A percentile compares a stretch with the other conserved stretches of the same genome.
These are phyloP conservation scores for Suillus tomentosus DNA, from an alignment of 768 basidiomycete species.

Conservation along the genomic window DNA sequence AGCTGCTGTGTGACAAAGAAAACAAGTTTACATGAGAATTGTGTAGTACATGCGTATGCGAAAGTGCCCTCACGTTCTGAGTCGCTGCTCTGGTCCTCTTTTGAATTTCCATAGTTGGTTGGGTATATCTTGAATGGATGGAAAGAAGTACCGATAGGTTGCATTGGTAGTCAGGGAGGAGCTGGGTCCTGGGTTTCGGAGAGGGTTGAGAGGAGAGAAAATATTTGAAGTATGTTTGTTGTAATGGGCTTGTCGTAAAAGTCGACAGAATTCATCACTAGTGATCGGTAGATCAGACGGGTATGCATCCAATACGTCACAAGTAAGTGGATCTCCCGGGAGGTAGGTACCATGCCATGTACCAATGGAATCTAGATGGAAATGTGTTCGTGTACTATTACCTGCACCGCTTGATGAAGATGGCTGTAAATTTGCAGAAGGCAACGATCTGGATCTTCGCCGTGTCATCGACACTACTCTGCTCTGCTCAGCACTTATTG, in stretches of 20 bases:
- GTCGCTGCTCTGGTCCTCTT: slow-evolving; percentile 16
- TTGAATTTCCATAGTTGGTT: slow-evolving; percentile 21
- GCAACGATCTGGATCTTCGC: slow-evolving; percentile 5
- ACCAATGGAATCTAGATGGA: background rate
- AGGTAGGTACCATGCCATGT: slow-evolving; percentile 1
- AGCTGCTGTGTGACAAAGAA: slow-evolving; percentile 19
- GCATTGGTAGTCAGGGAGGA: slow-evolving; percentile 21
- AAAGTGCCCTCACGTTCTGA: slow-evolving; percentile 29
- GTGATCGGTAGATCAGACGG: slow-evolving; percentile 13
- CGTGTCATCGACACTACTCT: slow-evolving; percentile 23
- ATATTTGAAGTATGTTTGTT: slow-evolving; percentile 32
- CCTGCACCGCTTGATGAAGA: background rate
- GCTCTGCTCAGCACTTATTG: slow-evolving; percentile 35
- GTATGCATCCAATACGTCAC: too few species aligned
- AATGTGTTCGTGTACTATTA: background rate
- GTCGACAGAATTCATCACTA: slow-evolving; percentile 24
- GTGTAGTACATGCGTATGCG: background rate
- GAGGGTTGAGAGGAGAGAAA: slow-evolving; percentile 34
- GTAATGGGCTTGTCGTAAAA: slow-evolving; percentile 26
- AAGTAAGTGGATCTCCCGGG: background rate
- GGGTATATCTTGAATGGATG: slow-evolving; percentile 18
- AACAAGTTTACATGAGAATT: slow-evolving; percentile 5
- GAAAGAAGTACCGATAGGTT: slow-evolving; percentile 22
- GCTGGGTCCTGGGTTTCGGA: slow-evolving; percentile 22
- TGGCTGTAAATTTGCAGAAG: background rate